phyloP scores from a whole-genome alignment of 2,329 filamentous ascomycete species.

The Calonectria naviculata region DNA sequence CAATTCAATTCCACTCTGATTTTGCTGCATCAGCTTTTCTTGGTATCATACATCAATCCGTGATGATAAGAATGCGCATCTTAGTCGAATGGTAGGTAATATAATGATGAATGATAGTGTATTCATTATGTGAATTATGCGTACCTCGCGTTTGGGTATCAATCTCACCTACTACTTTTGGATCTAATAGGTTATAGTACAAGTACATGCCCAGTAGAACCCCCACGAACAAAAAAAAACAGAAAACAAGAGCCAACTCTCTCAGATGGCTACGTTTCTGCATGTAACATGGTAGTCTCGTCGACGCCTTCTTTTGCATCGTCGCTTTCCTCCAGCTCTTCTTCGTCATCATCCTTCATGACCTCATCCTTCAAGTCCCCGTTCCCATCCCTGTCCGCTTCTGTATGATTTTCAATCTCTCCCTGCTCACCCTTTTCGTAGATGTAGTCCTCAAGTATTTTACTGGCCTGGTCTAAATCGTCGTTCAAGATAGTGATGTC shows the following conservation, averaged over 20 bases:
- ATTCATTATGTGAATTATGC: background rate
- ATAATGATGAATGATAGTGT: background rate
- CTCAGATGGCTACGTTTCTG: background rate
- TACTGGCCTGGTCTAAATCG: slow-evolving; percentile 36
- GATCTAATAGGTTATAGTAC: slow-evolving; percentile 17
- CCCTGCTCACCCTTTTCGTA: slow-evolving; percentile 34
- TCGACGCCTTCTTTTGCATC: slow-evolving; percentile 15
- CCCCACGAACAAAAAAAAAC: no score
- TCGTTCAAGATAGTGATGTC: slow-evolving; percentile 41
- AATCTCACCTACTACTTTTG: slow-evolving; percentile 21
- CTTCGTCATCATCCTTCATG: slow-evolving; percentile 33
- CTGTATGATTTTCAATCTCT: background rate
- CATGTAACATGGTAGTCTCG: slow-evolving; percentile 34
- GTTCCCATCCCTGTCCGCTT: slow-evolving; percentile 2
- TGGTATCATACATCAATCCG: background rate
- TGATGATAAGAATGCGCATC: background rate
- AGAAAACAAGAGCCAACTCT: background rate
- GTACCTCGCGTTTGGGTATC: slow-evolving; percentile 27
- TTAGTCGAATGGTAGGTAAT: no score
- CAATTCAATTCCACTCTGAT: slow-evolving; percentile 31
- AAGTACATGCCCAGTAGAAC: slow-evolving; percentile 9
- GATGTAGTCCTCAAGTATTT: slow-evolving; percentile 41
- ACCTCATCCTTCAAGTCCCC: slow-evolving; percentile 29
- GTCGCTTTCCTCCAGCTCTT: background rate
- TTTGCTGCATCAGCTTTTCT: background rate